Evolutionary conservation across 2,329 filamentous ascomycete genomes (phyloP).

Genomic region (Tolypocladium endophyticum): DNA sequence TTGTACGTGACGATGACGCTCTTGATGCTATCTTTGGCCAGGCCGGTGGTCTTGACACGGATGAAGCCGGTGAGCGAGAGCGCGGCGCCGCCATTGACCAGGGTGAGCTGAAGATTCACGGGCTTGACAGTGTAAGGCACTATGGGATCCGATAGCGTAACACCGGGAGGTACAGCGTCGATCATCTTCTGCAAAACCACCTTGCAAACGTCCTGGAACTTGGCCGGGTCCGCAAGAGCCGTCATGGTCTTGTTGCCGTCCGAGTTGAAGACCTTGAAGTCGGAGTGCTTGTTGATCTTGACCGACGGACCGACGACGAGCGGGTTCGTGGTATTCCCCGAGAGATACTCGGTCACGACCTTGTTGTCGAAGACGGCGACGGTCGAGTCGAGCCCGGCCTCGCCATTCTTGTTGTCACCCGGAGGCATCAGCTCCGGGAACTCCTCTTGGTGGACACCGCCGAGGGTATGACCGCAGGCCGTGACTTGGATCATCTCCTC

Average conservation of each 20-base stretch:
- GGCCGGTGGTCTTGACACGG: slow-evolving; percentile 42
- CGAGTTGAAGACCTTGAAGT: slow-evolving; percentile 43
- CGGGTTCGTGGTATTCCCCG: slow-evolving; percentile 41
- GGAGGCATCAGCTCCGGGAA: slow-evolving; percentile 41
- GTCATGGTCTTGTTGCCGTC: slow-evolving; percentile 46
- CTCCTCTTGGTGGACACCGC: slow-evolving; percentile 44
- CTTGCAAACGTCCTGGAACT: slow-evolving; percentile 37
- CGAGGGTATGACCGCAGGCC: slow-evolving; percentile 52
- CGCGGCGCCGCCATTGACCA: slow-evolving; percentile 35
- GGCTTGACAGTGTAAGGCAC: slow-evolving; percentile 50
- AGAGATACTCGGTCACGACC: slow-evolving; percentile 46
- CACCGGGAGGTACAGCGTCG: slow-evolving; percentile 43
- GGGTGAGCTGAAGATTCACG: slow-evolving; percentile 42
- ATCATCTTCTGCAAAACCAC: slow-evolving; percentile 49
- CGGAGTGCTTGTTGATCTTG: slow-evolving; percentile 35
- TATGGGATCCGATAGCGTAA: slow-evolving; percentile 40
- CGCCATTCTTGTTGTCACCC: slow-evolving; percentile 30
- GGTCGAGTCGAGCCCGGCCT: slow-evolving; percentile 35
- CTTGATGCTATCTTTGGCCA: slow-evolving; percentile 29
- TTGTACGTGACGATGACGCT: slow-evolving; percentile 44
- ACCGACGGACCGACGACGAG: slow-evolving; percentile 42
- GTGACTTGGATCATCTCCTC: slow-evolving; percentile 50
- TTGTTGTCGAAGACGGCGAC: slow-evolving; percentile 42
- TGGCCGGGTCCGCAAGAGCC: slow-evolving; percentile 30
- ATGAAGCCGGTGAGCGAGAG: slow-evolving; percentile 44